A percentile compares a stretch with the other conserved stretches of the same genome.
Conservation (phyloP, 2,329 filamentous ascomycete species). For the Claviceps lovelessii region DNA sequence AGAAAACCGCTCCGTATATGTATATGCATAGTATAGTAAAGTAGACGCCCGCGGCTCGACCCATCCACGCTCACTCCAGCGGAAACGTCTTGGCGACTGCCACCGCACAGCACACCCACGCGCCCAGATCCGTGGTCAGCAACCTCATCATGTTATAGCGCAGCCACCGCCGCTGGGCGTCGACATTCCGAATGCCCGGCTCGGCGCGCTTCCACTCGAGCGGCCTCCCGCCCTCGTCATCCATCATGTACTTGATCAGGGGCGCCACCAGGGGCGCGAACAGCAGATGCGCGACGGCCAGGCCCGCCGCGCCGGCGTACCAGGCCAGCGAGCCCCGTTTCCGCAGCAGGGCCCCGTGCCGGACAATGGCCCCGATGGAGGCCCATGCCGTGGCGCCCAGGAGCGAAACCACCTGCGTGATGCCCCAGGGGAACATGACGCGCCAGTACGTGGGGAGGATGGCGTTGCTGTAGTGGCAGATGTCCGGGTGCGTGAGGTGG, state of each 20-base stretch:
- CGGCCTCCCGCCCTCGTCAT: conserved; percentile 10
- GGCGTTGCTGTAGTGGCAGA: conserved; percentile 17
- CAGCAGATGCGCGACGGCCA: conserved; percentile 19
- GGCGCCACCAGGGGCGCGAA: conserved; percentile 21
- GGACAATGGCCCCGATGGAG: conserved; percentile 14
- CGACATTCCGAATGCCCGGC: conserved; percentile 14
- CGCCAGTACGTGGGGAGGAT: conserved; percentile 30
- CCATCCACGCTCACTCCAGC: background rate
- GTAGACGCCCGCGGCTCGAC: fast-evolving
- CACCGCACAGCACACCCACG: conserved; percentile 19
- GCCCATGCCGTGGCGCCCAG: conserved; percentile 20
- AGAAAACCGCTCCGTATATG: too few relatives aligned
- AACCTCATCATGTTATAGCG: conserved; percentile 17
- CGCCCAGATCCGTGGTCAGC: conserved; percentile 20
- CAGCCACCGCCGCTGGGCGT: conserved; percentile 19
- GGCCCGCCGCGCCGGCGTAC: conserved; percentile 18
- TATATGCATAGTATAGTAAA: too few relatives aligned
- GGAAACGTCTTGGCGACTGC: conserved; percentile 8
- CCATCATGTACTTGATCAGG: conserved; percentile 17
- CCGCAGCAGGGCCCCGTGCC: conserved; percentile 11
- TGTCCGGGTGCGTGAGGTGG: conserved; percentile 18
- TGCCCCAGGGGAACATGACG: conserved; percentile 24
- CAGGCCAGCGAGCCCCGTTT: conserved; percentile 15
- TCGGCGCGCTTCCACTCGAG: conserved; percentile 5
- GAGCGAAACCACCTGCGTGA: conserved; percentile 19